Conservation (phyloP, 2,329 filamentous ascomycete genomes). For the Colletotrichum musae region DNA sequence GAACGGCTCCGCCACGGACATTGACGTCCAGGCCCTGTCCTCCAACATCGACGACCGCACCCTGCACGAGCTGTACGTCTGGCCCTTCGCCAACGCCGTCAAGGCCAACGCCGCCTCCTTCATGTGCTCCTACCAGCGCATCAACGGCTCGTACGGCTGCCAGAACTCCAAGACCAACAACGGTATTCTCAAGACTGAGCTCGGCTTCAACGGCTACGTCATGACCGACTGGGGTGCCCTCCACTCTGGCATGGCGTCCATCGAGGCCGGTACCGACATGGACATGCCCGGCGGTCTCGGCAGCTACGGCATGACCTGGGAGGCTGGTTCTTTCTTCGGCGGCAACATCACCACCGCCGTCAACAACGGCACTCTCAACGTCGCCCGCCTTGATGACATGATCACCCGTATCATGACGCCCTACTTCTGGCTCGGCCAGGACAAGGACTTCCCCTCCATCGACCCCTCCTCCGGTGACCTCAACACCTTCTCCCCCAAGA, state of each 20-base stretch:
- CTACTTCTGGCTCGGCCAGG: constrained; percentile 65
- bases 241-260: constrained; percentile 53
- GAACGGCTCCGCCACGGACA: constrained; percentile 46
- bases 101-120: constrained; percentile 51
- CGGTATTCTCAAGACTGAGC: constrained; percentile 63
- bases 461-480: constrained; percentile 63
- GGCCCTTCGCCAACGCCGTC: constrained; percentile 53
- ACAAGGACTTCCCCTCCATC: constrained; percentile 59
- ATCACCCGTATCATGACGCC: constrained; percentile 67
- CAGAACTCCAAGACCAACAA: constrained; percentile 64
- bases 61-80: constrained; percentile 66
- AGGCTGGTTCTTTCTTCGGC: constrained; percentile 59
- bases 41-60: constrained; percentile 71
- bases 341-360: constrained; percentile 62
- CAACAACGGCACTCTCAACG: constrained; percentile 61
- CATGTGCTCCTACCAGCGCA: constrained; percentile 61
- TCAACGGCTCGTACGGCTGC: constrained; percentile 66
- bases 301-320: constrained; percentile 48
- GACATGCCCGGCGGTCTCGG: constrained; percentile 64
- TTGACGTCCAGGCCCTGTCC: constrained; percentile 49
- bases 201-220: constrained; percentile 63
- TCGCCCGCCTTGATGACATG: constrained; percentile 62
- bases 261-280: constrained; percentile 64
- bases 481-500: constrained; percentile 63
- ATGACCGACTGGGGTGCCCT: constrained; percentile 61